phyloP scores from a whole-genome alignment of 2,329 filamentous ascomycete genomes.

The Fusarium globosum region DNA sequence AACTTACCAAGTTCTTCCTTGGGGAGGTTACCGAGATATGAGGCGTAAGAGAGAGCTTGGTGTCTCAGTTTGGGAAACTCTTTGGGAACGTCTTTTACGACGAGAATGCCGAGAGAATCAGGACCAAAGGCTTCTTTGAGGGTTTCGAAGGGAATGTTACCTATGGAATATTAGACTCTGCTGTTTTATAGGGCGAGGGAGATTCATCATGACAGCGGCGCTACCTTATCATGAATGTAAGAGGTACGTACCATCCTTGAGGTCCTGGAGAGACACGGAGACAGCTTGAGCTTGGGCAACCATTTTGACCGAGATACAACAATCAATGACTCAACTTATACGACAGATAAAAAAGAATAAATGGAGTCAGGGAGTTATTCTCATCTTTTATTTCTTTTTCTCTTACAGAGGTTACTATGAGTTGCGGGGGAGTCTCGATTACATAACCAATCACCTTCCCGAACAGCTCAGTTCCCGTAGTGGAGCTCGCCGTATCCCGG shows the following conservation, averaged over 20 bases:
- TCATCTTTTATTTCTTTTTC: conserved; percentile 8
- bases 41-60: conserved; percentile 84
- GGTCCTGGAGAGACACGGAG: conserved; percentile 70
- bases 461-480: conserved; percentile 9
- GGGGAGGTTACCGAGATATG: conserved; percentile 86
- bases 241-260: conserved; percentile 63
- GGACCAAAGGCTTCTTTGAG: conserved; percentile 88
- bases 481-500: conserved; percentile 52
- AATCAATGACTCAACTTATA: neutral
- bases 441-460: conserved; percentile 41
- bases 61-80: conserved; percentile 78
- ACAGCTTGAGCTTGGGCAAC: conserved; percentile 64
- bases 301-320: conserved; percentile 48
- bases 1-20: conserved; percentile 74
- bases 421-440: conserved; percentile 38
- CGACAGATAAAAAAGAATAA: neutral
- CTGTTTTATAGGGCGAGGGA: neutral
- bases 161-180: conserved; percentile 53
- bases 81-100: conserved; percentile 86
- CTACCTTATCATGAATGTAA: conserved; percentile 19
- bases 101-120: conserved; percentile 87
- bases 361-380: neutral
- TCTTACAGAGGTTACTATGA: conserved; percentile 10
- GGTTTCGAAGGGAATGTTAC: conserved; percentile 73
- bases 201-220: conserved; percentile 8